Percentiles rank a stretch among this genome's conserved stretches.
These are phyloP conservation scores for Colletotrichum paranaense DNA, from an alignment of 2,329 filamentous ascomycete species.

Conservation along the genomic window DNA sequence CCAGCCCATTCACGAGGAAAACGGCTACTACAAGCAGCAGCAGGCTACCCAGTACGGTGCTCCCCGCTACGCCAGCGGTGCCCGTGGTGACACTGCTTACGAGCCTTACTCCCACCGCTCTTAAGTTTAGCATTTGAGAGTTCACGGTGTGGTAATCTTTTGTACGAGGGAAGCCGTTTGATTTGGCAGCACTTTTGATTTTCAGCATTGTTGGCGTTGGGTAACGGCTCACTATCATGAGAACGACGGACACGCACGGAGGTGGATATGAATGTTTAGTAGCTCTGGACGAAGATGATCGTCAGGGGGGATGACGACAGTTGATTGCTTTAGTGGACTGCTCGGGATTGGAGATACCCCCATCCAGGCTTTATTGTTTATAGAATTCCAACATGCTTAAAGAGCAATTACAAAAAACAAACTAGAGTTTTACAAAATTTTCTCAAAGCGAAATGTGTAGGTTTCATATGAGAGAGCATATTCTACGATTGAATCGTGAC, in stretches of 20 bases:
- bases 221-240: conserved; percentile 26
- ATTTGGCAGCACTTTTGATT: conserved; percentile 18
- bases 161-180: conserved; percentile 3
- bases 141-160: neutral
- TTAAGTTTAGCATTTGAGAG: conserved; percentile 45
- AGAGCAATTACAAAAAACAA: conserved; percentile 20
- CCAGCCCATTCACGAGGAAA: conserved; percentile 56
- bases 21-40: conserved; percentile 52
- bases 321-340: conserved; percentile 6
- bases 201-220: conserved; percentile 34
- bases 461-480: conserved; percentile 18
- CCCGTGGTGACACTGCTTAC: conserved; percentile 66
- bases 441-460: neutral
- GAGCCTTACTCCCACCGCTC: conserved; percentile 72
- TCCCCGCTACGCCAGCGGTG: conserved; percentile 53
- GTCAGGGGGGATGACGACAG: neutral
- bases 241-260: conserved; percentile 25
- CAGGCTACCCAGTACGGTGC: conserved; percentile 47
- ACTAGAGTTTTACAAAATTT: neutral
- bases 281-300: conserved; percentile 17
- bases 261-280: conserved; percentile 24
- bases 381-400: conserved; percentile 28
- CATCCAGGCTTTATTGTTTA: conserved; percentile 25
- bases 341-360: conserved; percentile 33
- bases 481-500: conserved; percentile 9